Evolutionary conservation across 2,329 filamentous ascomycete species (phyloP).

Genomic region (Sclerotinia glacialis): DNA sequence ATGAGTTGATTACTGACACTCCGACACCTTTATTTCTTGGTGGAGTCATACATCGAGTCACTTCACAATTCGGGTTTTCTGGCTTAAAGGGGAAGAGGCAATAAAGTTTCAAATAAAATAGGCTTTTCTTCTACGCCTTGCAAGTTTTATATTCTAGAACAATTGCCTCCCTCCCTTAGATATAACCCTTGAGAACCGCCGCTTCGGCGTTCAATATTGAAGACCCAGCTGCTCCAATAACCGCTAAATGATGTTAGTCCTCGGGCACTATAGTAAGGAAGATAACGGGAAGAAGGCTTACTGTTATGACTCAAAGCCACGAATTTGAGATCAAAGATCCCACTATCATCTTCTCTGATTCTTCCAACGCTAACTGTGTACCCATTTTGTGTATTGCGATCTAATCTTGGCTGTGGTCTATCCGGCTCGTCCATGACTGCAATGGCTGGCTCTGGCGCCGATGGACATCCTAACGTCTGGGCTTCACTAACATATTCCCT

Average conservation of each 20-base stretch:
- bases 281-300: constrained; percentile 25
- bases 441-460: constrained; percentile 78
- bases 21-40: too few species aligned
- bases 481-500: constrained; percentile 79
- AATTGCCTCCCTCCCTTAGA: neutral
- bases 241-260: constrained; percentile 50
- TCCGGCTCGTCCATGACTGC: constrained; percentile 86
- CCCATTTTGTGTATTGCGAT: constrained; percentile 78
- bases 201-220: constrained; percentile 94
- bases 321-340: constrained; percentile 93
- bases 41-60: neutral
- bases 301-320: constrained; percentile 85
- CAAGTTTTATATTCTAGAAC: neutral
- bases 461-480: constrained; percentile 79
- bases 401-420: constrained; percentile 85
- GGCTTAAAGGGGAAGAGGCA: too few species aligned
- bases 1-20: neutral
- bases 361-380: constrained; percentile 91
- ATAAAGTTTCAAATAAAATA: neutral
- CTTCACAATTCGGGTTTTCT: neutral
- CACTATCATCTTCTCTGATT: constrained; percentile 74
- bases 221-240: constrained; percentile 94
- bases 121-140: neutral
- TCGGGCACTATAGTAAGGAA: neutral
- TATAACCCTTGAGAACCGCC: constrained; percentile 82